Percentiles rank a stretch among this genome's conserved stretches.
phyloP scores from a whole-genome alignment of 2,329 filamentous ascomycete genomes.

The Didymella segeticola region DNA sequence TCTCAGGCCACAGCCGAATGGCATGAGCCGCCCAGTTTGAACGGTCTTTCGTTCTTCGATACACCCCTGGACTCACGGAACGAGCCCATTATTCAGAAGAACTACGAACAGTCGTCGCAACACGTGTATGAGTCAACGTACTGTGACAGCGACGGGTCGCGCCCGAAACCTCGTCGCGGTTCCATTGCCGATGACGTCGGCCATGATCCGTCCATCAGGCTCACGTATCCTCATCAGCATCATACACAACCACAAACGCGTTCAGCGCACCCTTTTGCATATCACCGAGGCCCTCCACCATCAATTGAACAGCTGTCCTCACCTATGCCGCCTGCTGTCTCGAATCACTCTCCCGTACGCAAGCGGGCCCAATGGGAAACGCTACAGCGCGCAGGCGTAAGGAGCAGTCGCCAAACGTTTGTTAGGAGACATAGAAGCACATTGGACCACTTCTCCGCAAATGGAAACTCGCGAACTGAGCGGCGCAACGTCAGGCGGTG shows the following conservation, averaged over 20 bases:
- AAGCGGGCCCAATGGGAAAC: constrained; percentile 23
- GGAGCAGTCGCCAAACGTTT: constrained; percentile 29
- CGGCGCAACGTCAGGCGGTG: constrained; percentile 34
- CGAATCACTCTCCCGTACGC: constrained; percentile 18
- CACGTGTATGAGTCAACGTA: constrained; percentile 5
- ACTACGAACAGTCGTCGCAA: constrained; percentile 1
- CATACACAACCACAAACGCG: constrained; percentile 7
- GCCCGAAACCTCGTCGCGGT: constrained; percentile 14
- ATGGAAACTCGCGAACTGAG: constrained; percentile 15
- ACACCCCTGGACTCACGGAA: constrained; percentile 33
- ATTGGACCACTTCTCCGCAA: background rate
- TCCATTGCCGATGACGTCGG: constrained; percentile 12
- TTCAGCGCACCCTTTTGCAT: constrained; percentile 10
- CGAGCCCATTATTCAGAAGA: constrained; percentile 18
- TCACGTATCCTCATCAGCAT: constrained; percentile 7
- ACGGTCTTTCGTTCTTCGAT: constrained; percentile 48
- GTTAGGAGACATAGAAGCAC: background rate
- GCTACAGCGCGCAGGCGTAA: constrained; percentile 30
- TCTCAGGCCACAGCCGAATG: constrained; percentile 15
- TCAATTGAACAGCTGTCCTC: constrained; percentile 24
- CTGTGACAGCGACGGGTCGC: constrained; percentile 21
- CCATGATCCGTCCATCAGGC: constrained; percentile 11
- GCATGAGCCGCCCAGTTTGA: constrained; percentile 37
- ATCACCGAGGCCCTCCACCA: constrained; percentile 10
- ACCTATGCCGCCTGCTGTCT: constrained; percentile 24